Base-by-base conservation (phyloP, 495 filamentous ascomycete species). In the Endocarpon pusillum region DNA sequence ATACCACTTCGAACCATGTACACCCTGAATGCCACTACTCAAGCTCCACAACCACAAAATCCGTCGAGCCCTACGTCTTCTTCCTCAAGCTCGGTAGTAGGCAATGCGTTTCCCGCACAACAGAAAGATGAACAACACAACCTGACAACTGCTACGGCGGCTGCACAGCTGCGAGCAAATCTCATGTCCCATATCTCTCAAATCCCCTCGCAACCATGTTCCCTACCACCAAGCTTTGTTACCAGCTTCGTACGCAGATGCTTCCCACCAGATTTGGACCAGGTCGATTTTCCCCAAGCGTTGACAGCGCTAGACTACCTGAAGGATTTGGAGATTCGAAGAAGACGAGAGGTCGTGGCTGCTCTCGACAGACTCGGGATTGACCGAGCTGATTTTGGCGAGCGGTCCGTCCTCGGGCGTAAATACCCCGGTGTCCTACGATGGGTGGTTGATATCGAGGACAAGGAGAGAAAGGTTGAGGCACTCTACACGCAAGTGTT, bases 1-100 rank as follows among this genome's bases (percentile, higher is more conserved):
- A 73, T 83, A 25, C 78, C 78, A 11, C 60, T 83, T 15, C 69
- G 76, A 33, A 78, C 71, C 37, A 80, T 81, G 64, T 83, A 82
- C 49, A 66, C 64, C 10, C 59, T 83, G 50, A 83, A 83, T 45
- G 75, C 66, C 35, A 21, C 30, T 39, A 52, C 58, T 36, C 46
- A 64, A 52, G 53, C 58, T 32, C 37, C 46, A 15, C 57, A 39
- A 32, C 53, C 34, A 30, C 60, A 41, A 28, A 37, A 46, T 40
- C 52, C 43, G 36, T 41, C 43, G 22, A 38, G 34, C 41, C 52
- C 41, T 40, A 58, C 52, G 25, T 54, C 57, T 25, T 38, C 46
- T 38, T 46, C 62, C 43, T 35, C 45, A 26, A 23, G 51, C 4
- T 54, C 54, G 9, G 41, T 49, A 40, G 51, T 59, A 35, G 23